Base-by-base conservation (phyloP, 495 filamentous ascomycete species). In the Penicillium chermesinum region DNA sequence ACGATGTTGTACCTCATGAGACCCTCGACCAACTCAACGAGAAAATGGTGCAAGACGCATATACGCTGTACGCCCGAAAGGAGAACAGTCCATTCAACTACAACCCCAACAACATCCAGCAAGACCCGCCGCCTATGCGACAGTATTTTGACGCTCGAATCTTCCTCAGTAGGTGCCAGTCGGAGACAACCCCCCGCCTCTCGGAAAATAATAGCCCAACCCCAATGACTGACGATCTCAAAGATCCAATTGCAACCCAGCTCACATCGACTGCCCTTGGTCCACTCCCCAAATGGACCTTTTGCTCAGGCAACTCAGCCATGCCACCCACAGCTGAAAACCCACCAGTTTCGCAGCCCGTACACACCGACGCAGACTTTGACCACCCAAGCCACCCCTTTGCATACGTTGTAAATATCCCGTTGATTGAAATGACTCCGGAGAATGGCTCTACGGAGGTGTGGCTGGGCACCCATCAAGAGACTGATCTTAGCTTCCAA, bases 401-500 rank as follows among this genome's bases (percentile, higher is more conserved):
- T 52, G 73, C 74, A 2, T 61, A 76, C 4, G 73, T 82, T 7
- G 58, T 81, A 44, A 82, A 81, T 44, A 62, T 82, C 3, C 76
- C 76, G 0, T 65, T 82, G 2, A 59, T 76, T 18, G 66, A 65
- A 17, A 77, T 78, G 69, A 74, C 69, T 0, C 61, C 72, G 2
- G 64, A 76, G 39, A 83, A 82, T 47, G 80, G 80, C 6, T 72
- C 69, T 0, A 83, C 80, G 0, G 80, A 84, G 53, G 48, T 83
- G 10, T 82, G 79, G 79, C 69, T 82, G 6, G 80, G 80, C 1
- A 81, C 77, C 2, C 80, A 83, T 50, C 48, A 39, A 16, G 52
- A 61, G 14, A 63, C 53, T 13, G 52, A 49, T 14, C 39, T 73
- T 2, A 55, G 59, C 33, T 65, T 63, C 6, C 77, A 81, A 57